Percentiles rank a stretch among this genome's conserved stretches.
Conservation (phyloP, 768 basidiomycete species). For the Candolleomyces efflorescens region DNA sequence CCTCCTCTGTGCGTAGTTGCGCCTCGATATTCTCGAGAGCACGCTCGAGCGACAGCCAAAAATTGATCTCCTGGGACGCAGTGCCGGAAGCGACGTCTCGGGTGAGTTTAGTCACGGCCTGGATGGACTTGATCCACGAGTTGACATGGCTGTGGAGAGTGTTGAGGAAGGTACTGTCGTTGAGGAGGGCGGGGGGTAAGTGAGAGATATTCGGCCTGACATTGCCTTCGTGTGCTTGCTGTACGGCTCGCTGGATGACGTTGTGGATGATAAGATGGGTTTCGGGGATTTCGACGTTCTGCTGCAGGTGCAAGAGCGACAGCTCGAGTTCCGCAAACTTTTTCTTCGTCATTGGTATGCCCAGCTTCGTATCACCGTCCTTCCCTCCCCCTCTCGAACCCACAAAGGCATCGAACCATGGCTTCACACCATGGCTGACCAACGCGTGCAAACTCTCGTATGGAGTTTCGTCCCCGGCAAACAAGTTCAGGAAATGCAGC, state of each 20-base stretch:
- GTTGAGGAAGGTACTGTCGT: conserved; percentile 90
- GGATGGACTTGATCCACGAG: conserved; percentile 97
- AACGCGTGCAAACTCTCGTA: conserved; percentile 96
- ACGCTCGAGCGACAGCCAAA: conserved; percentile 94
- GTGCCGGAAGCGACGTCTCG: conserved; percentile 93
- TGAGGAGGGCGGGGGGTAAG: conserved; percentile 68
- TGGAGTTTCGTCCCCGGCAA: conserved; percentile 82
- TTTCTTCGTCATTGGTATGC: conserved; percentile 98
- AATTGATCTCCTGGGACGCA: conserved; percentile 98
- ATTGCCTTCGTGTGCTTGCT: conserved; percentile 55
- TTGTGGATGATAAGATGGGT: conserved; percentile 92
- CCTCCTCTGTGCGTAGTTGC: conserved; percentile 88
- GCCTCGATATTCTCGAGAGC: conserved; percentile 91
- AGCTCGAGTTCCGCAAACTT: conserved; percentile 98
- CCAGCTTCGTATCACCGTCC: conserved; percentile 80
- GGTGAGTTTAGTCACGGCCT: conserved; percentile 92
- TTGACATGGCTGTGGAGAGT: conserved; percentile 92
- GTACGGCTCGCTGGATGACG: conserved; percentile 81
- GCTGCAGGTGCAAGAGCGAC: conserved; percentile 90
- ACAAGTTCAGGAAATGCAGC: conserved; percentile 89
- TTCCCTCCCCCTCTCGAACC: conserved; percentile 75
- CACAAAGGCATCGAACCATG: conserved; percentile 98
- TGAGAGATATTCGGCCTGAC: conserved; percentile 71
- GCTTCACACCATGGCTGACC: conserved; percentile 93
- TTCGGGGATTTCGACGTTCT: conserved; percentile 99